Evolutionary conservation across 2,329 filamentous ascomycete genomes (phyloP), one percentile per base, ranked within the genome.

Genomic region (Xylaria sp.): DNA sequence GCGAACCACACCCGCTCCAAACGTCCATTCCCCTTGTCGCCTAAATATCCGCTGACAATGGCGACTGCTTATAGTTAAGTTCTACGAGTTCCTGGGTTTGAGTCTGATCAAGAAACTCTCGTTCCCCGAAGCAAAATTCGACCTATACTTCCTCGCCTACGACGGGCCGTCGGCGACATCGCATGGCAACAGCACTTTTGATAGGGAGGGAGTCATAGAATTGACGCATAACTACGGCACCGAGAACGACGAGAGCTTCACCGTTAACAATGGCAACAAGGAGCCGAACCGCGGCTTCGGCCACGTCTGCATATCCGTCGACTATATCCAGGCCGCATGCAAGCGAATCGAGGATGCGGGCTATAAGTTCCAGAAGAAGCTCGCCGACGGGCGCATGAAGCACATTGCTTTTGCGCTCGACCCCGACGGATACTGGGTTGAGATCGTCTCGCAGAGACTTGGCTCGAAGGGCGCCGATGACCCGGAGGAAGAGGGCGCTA

Each of bases 141-240:
- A 96, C 76, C 89, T 97, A 33, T 98, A 98, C 85, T 98, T 98
- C 83, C 86, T 99, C 68, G 94, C 91, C 68, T 98, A 97, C 82
- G 91, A 97, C 79, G 88, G 89, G 38, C 88, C 93, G 10, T 85
- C 87, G 44, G 92, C 95, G 15, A 83, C 88, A n/a, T 96, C 92
- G 10, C 84, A 87, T 66, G 92, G 90, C 76, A 90, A 90, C 71
- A 88, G 90, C 77, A 78, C 82, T 36, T 94, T 91, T 83, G 93
- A 97, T 81, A 91, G 96, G 63, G 91, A 97, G 81, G 96, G 93
- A 56, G 87, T 98, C 48, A 89, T 99, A 72, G 96, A 99, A 81
- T 87, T 99, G 71, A 91, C 89, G 63, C 88, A 91, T 81, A 91
- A 91, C 81, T 94, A 97, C 81, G 96, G 96, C 77, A 97, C 94